These are phyloP conservation scores for Leccinellum rugosiceps DNA, from an alignment of 768 basidiomycete genomes.

Conservation along the genomic window DNA sequence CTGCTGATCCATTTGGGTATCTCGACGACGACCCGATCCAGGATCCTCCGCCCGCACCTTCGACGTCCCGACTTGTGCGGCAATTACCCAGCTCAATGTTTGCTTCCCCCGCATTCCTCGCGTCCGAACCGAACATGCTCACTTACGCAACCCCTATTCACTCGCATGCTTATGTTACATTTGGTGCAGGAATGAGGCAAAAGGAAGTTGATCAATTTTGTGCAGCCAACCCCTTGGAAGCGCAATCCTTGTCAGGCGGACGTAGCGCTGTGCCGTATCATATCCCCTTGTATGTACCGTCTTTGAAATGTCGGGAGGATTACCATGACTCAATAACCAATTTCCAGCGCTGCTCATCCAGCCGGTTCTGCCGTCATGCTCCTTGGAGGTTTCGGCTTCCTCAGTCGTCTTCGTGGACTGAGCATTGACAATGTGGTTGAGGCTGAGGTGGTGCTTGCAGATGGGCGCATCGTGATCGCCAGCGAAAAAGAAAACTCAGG, in stretches of 20 bases:
- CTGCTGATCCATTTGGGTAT: slow-evolving; percentile 61
- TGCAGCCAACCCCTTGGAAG: slow-evolving; percentile 63
- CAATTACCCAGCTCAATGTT: slow-evolving; percentile 33
- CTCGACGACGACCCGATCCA: slow-evolving; percentile 39
- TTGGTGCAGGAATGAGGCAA: slow-evolving; percentile 82
- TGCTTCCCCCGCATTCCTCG: slow-evolving; percentile 31
- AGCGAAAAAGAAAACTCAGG: slow-evolving; percentile 72
- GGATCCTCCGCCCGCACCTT: slow-evolving; percentile 20
- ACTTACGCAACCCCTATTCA: slow-evolving; percentile 58
- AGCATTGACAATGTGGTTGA: slow-evolving; percentile 90
- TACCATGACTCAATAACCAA: slow-evolving; percentile 2
- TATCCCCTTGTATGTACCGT: slow-evolving; percentile 63
- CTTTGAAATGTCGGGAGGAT: not conserved
- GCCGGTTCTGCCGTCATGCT: slow-evolving; percentile 79
- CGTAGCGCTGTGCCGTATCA: slow-evolving; percentile 70
- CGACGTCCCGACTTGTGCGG: slow-evolving; percentile 23
- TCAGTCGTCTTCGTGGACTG: slow-evolving; percentile 78
- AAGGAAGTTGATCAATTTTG: slow-evolving; percentile 81
- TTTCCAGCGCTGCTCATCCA: slow-evolving; percentile 70
- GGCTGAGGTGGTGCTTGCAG: slow-evolving; percentile 87
- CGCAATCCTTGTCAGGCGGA: slow-evolving; percentile 46
- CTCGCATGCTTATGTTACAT: slow-evolving; percentile 76
- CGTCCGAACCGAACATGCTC: slow-evolving; percentile 38
- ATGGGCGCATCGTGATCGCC: slow-evolving; percentile 79
- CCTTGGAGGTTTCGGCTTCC: slow-evolving; percentile 86